Conservation (phyloP, 345 rosid genomes). For the Combretum micranthum region DNA sequence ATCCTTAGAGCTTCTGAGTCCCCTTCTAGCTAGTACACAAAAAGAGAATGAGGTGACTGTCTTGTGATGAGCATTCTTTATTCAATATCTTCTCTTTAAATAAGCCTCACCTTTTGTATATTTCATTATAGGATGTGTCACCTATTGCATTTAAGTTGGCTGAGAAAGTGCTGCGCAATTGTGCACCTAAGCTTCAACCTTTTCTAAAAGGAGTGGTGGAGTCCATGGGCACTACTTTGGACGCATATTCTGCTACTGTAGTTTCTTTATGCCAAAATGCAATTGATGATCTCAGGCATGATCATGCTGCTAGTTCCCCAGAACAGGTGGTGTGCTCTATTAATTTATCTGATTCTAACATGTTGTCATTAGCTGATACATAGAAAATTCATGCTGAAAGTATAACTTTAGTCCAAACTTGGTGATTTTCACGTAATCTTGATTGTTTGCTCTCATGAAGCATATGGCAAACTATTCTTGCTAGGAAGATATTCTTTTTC, state of each 20-base stretch:
- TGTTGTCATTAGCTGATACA: too few relatives aligned
- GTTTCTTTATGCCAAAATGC: slow-evolving; percentile 38
- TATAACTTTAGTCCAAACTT: too few relatives aligned
- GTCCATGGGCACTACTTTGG: slow-evolving; percentile 32
- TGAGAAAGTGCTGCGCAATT: slow-evolving; percentile 47
- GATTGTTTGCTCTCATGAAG: too few relatives aligned
- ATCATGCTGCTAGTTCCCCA: slow-evolving; percentile 17
- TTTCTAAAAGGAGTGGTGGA: slow-evolving; percentile 45
- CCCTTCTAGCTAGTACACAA: slow-evolving; percentile 52
- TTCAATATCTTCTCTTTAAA: not conserved
- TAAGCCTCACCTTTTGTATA: not conserved
- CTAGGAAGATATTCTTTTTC: too few relatives aligned
- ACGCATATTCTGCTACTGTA: slow-evolving; percentile 52
- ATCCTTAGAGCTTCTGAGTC: slow-evolving; percentile 42
- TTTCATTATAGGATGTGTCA: slow-evolving; percentile 34
- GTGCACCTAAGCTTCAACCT: slow-evolving; percentile 51
- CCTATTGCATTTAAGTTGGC: slow-evolving; percentile 47
- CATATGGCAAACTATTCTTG: too few relatives aligned
- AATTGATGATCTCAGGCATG: slow-evolving; percentile 11
- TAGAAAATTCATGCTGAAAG: too few relatives aligned
- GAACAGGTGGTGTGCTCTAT: slow-evolving; percentile 41
- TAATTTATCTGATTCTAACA: not conserved
- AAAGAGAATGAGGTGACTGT: slow-evolving; percentile 55
- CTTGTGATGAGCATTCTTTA: slow-evolving; percentile 8
- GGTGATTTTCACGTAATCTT: too few relatives aligned